phyloP scores from a whole-genome alignment of 2,329 filamentous ascomycete species.

The Fusarium domesticum region DNA sequence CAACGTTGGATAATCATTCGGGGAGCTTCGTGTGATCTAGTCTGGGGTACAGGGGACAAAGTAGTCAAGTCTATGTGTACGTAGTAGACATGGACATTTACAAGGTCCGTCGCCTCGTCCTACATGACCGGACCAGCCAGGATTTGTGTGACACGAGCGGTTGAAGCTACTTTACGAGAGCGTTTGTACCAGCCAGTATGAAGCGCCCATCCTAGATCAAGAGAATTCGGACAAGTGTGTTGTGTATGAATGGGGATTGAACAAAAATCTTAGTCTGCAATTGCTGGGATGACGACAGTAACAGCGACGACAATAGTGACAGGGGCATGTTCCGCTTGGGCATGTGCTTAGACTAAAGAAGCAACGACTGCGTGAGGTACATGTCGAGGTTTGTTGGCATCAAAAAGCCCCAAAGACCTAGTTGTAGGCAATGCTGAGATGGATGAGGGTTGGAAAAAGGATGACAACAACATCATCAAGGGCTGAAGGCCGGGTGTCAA shows the following conservation, averaged over 20 bases:
- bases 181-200: not conserved
- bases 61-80: not conserved
- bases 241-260: no score
- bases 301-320: not conserved
- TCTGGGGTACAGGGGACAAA: not conserved
- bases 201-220: not conserved
- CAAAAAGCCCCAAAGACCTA: not conserved
- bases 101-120: not conserved
- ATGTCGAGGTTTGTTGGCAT: not conserved
- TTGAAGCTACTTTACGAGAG: not conserved
- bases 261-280: no score
- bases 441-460: not conserved
- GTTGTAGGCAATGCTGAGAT: not conserved
- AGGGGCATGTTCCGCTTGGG: not conserved
- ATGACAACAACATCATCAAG: not conserved
- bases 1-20: not conserved
- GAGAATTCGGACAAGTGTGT: no score
- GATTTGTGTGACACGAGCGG: not conserved
- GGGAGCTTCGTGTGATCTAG: not conserved
- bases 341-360: not conserved
- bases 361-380: conserved; percentile 1
- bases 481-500: not conserved
- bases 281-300: not conserved
- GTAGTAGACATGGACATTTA: not conserved
- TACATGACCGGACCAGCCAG: not conserved